These are phyloP conservation scores for Thelephora aurantiotincta DNA, from an alignment of 768 basidiomycete species.

Conservation along the genomic window DNA sequence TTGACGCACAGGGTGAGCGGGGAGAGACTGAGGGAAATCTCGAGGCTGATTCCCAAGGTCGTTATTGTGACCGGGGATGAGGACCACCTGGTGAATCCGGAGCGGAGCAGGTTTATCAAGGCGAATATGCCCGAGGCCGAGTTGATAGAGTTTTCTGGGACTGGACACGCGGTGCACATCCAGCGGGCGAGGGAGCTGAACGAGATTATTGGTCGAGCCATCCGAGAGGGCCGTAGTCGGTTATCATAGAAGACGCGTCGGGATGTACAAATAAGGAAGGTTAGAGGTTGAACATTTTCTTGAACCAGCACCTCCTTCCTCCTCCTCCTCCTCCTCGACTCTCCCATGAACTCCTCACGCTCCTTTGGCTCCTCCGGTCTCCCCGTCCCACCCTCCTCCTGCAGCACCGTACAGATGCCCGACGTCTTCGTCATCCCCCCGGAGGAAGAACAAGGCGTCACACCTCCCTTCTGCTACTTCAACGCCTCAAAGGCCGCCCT, in stretches of 20 bases:
- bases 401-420: conserved; percentile 13
- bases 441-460: conserved; percentile 21
- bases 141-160: conserved; percentile 37
- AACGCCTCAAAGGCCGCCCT: conserved; percentile 15
- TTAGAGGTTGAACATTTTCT: no score
- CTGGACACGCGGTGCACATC: conserved; percentile 47
- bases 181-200: conserved; percentile 42
- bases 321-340: conserved; percentile 3
- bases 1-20: conserved; percentile 44
- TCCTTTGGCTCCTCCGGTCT: conserved; percentile 12
- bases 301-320: not conserved
- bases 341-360: conserved; percentile 14
- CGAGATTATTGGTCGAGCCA: conserved; percentile 37
- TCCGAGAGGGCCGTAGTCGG: conserved; percentile 30
- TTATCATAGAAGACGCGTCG: no score
- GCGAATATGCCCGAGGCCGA: conserved; percentile 43
- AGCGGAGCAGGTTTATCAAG: conserved; percentile 38
- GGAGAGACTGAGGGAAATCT: conserved; percentile 19
- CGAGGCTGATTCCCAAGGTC: conserved; percentile 47
- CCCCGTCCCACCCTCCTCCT: conserved; percentile 16
- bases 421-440: conserved; percentile 23
- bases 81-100: conserved; percentile 41
- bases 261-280: no score
- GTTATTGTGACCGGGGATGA: conserved; percentile 53
- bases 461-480: conserved; percentile 21